phyloP scores from a whole-genome alignment of 305 asterid genomes.

The Fraxinus xanthoxyloides region DNA sequence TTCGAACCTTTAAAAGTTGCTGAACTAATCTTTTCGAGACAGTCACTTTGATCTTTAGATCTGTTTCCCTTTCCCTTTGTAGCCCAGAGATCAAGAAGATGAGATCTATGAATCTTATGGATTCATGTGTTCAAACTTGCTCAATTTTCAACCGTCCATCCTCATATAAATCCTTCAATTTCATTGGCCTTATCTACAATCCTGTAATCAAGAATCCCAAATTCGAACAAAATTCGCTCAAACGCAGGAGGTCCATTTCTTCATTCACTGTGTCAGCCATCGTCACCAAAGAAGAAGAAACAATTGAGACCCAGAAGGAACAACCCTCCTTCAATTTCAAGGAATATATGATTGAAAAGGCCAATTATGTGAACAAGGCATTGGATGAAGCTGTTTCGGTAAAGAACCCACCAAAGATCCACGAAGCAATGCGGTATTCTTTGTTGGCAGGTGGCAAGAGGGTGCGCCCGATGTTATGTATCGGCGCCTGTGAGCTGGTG shows the following conservation, averaged over 20 bases:
- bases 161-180: slow-evolving; percentile 25
- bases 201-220: slow-evolving; percentile 26
- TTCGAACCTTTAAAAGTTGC: background rate
- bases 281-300: slow-evolving; percentile 37
- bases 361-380: slow-evolving; percentile 50
- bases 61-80: background rate
- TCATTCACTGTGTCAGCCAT: slow-evolving; percentile 41
- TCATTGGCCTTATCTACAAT: slow-evolving; percentile 22
- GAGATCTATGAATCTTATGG: slow-evolving; percentile 61
- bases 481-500: slow-evolving; percentile 76
- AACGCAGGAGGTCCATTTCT: slow-evolving; percentile 24
- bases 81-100: slow-evolving; percentile 14
- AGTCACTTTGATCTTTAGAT: background rate
- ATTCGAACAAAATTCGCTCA: slow-evolving; percentile 5
- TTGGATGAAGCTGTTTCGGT: slow-evolving; percentile 58
- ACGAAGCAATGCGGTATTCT: slow-evolving; percentile 81
- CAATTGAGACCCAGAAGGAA: slow-evolving; percentile 3
- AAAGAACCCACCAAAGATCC: slow-evolving; percentile 56
- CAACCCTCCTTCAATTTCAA: slow-evolving; percentile 46
- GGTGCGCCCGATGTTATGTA: slow-evolving; percentile 74
- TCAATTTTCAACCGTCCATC: slow-evolving; percentile 34
- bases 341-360: slow-evolving; percentile 52
- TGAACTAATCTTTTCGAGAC: background rate
- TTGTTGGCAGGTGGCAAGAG: slow-evolving; percentile 80
- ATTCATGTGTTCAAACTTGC: slow-evolving; percentile 55